A percentile compares a stretch with the other conserved stretches of the same genome.
These are phyloP conservation scores for Lineolata rhizophorae DNA, from an alignment of 495 filamentous ascomycete species.

Conservation along the genomic window DNA sequence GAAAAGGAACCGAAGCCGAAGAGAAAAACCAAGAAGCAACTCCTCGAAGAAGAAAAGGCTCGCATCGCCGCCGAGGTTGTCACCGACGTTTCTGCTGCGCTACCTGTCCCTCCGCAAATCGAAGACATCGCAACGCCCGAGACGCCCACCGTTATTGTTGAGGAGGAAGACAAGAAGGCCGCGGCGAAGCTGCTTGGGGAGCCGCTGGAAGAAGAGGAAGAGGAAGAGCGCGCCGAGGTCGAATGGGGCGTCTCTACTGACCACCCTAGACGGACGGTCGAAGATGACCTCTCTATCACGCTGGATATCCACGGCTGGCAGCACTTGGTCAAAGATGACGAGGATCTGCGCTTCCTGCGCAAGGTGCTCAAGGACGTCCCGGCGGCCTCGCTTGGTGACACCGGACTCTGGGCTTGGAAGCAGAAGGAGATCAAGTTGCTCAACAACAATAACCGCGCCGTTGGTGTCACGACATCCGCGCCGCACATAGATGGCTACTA, in stretches of 20 bases:
- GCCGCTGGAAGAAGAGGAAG: slow-evolving; percentile 22
- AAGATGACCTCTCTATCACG: slow-evolving; percentile 41
- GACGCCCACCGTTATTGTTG: too few relatives aligned
- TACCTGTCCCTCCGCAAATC: too few relatives aligned
- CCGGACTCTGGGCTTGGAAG: slow-evolving; percentile 68
- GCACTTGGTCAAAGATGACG: slow-evolving; percentile 53
- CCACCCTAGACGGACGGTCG: slow-evolving; percentile 38
- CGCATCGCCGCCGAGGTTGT: slow-evolving; percentile 23
- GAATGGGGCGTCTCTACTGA: slow-evolving; percentile 38
- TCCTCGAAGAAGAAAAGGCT: slow-evolving; percentile 45
- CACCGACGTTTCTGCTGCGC: too few relatives aligned
- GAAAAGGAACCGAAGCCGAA: slow-evolving; percentile 26
- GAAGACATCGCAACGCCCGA: too few relatives aligned
- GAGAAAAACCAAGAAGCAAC: slow-evolving; percentile 53
- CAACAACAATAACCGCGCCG: slow-evolving; percentile 31
- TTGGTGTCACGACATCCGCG: slow-evolving; percentile 27
- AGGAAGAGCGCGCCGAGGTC: slow-evolving; percentile 22
- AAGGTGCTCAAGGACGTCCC: slow-evolving; percentile 25
- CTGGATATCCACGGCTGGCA: slow-evolving; percentile 66
- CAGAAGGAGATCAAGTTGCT: slow-evolving; percentile 76
- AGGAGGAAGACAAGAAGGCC: too few relatives aligned
- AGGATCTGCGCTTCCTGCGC: slow-evolving; percentile 41
- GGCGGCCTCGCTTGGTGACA: slow-evolving; percentile 35
- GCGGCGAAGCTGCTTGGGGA: too few relatives aligned
- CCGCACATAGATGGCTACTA: slow-evolving; percentile 73